A percentile compares a stretch with the other conserved stretches of the same genome.
These are phyloP conservation scores for Cyberlindnera xylosilytica DNA, from an alignment of 805 yeast species.

Conservation along the genomic window DNA sequence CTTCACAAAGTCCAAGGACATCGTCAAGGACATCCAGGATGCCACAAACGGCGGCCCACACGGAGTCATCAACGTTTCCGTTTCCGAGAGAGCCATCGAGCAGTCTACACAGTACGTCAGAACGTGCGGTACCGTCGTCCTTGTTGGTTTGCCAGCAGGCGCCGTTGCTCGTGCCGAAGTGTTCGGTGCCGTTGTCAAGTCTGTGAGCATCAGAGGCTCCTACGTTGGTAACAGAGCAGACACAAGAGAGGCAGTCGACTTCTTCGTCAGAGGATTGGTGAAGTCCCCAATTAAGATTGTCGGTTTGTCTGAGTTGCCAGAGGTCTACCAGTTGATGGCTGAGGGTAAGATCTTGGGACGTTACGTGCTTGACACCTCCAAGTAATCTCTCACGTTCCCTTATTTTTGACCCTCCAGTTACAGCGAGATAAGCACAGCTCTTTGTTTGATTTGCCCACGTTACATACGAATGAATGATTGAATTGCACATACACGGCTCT, in stretches of 20 bases:
- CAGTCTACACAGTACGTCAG: conserved; percentile 51
- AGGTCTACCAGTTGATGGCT: conserved; percentile 52
- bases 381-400: no score
- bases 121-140: conserved; percentile 56
- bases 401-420: no score
- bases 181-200: conserved; percentile 45
- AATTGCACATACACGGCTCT: background rate
- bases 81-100: conserved; percentile 48
- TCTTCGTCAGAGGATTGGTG: conserved; percentile 62
- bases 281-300: conserved; percentile 56
- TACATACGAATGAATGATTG: background rate
- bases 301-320: conserved; percentile 51
- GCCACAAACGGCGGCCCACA: conserved; percentile 65
- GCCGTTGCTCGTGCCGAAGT: conserved; percentile 45
- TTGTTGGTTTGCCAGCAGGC: conserved; percentile 57
- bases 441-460: no score
- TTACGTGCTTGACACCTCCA: conserved; percentile 75
- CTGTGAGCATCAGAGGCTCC: conserved; percentile 40
- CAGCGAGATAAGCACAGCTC: no score
- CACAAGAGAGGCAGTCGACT: conserved; percentile 64
- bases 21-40: conserved; percentile 40
- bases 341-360: conserved; percentile 63
- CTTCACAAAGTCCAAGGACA: conserved; percentile 47
- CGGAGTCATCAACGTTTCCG: conserved; percentile 57
- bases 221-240: conserved; percentile 27